Evolutionary conservation across 257 asterid genomes (phyloP), one percentile per base, ranked within the genome.

Genomic region (Fraxinus pennsylvanica): DNA sequence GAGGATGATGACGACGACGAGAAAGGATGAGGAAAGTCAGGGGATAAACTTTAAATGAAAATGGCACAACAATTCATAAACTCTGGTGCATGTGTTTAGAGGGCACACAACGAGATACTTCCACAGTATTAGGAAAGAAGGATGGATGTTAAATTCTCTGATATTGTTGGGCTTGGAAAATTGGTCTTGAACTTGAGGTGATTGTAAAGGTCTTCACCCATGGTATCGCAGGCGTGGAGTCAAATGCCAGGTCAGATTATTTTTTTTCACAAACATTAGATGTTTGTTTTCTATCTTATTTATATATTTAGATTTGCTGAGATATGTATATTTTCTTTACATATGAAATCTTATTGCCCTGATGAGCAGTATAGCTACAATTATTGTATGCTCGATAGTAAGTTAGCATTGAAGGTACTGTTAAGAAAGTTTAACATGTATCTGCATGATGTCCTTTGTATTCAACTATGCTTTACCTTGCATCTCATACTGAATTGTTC

Each of bases 21-120:
- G 41, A 92, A 90, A 72, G 96, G 50, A 79, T 93, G 91, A 61
- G 91, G 69, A 39, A 84, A 84, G 36, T 92, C 92, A 65, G 96
- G 91, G 84, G 90, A 92, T 9, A 89, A 91, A 84, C 90, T 92
- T 74, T 86, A 29, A 29, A 29, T 29, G 30, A 29, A 29, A 90
- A 84, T 88, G 88, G 93, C 96, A 6, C 76, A 89, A 81, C 92
- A 92, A 65, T 95, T 95, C 89, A 92, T 91, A 96, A 89, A 39
- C 83, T 90, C 98, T 54, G 99, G 99, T 81, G 99, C 99, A 45
- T 96, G 98, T 78, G 98, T 95, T 65, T 77, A 93, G 36, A 84
- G 97, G 74, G 95, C 90, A 0, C 82, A 76, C 6, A 84, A 54
- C 74, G 92, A 75, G 90, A 89, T 88, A 73, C 90, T 88, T 76